These are phyloP conservation scores for Glomus cerebriforme DNA, from an alignment of 192 early-diverging fungal species.

Conservation along the genomic window DNA sequence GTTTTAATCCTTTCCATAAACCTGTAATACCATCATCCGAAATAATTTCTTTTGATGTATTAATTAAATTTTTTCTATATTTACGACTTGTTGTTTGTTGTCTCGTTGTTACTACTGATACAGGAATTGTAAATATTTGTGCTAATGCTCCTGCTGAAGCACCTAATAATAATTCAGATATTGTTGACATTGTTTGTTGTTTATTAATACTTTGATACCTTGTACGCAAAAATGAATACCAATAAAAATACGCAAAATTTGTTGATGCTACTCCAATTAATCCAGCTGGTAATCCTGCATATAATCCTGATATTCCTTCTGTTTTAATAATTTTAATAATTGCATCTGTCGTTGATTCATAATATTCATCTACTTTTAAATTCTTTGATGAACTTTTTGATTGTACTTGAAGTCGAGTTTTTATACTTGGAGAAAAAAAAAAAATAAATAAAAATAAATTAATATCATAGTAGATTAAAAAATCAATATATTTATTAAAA, in stretches of 20 bases:
- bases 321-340: conserved; percentile 77
- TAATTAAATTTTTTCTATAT: conserved; percentile 66
- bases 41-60: conserved; percentile 71
- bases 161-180: conserved; percentile 84
- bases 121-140: conserved; percentile 89
- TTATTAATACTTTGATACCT: conserved; percentile 51
- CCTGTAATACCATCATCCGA: conserved; percentile 77
- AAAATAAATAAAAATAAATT: not conserved
- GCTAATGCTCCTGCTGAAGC: conserved; percentile 87
- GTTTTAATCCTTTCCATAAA: conserved; percentile 90
- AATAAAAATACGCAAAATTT: conserved; percentile 88
- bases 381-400: conserved; percentile 53
- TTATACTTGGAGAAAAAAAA: conserved; percentile 65
- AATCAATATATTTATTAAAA: no score
- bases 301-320: conserved; percentile 88
- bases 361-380: conserved; percentile 38
- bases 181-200: conserved; percentile 68
- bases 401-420: conserved; percentile 97
- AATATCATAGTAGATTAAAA: no score
- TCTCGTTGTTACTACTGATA: conserved; percentile 91
- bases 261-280: conserved; percentile 76
- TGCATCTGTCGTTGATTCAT: conserved; percentile 72
- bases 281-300: conserved; percentile 83
- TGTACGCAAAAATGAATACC: conserved; percentile 74
- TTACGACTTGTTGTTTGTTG: conserved; percentile 79